Evolutionary conservation across 495 filamentous ascomycete species (phyloP), one percentile per base, ranked within the genome.

Genomic region (Pyrenula massariospora): DNA sequence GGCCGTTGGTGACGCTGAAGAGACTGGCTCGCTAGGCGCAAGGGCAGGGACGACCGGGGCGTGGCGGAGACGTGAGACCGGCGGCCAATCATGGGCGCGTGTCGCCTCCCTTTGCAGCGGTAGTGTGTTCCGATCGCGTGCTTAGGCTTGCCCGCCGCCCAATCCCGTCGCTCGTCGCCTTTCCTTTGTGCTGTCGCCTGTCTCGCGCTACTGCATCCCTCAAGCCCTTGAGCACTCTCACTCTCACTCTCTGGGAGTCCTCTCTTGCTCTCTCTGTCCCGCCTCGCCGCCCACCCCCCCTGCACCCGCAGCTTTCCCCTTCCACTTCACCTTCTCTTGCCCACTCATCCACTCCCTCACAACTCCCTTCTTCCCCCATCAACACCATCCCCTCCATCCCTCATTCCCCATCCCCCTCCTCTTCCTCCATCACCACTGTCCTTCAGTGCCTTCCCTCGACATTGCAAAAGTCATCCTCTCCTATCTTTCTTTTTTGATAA

Each of bases 341-440:
- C 59, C 59, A 57, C 55, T 61, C 56, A 64, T 61, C 65, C 64
- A 66, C 66, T 65, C 64, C 60, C 66, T 63, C 63, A 65, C 64
- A 60, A 63, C 60, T 58, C 55, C 59, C 62, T 50, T 59, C 65
- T 63, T 65, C 63, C 61, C 66, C 63, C 60, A 65, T 63, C 73
- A 63, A 53, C 65, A 60, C 55, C 63, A 59, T 60, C 59, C 65
- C 58, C 58, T 62, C 59, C 62, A 59, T 63, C 54, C 55, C 55
- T 66, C 66, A 65, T 65, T 63, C 60, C 66, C 62, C 63, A 65
- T 63, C 60, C 62, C 60, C 56, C 55, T 59, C 62, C 48, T 59
- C 65, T 63, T 65, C 63, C 61, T 65, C 63, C 60, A 65, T 63
- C 73, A 63, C 62, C 55, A 23, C 19, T 52, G 62, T 63, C 67